Base-by-base conservation (phyloP, 2,329 filamentous ascomycete species). In the Emergomyces pasteurianus region DNA sequence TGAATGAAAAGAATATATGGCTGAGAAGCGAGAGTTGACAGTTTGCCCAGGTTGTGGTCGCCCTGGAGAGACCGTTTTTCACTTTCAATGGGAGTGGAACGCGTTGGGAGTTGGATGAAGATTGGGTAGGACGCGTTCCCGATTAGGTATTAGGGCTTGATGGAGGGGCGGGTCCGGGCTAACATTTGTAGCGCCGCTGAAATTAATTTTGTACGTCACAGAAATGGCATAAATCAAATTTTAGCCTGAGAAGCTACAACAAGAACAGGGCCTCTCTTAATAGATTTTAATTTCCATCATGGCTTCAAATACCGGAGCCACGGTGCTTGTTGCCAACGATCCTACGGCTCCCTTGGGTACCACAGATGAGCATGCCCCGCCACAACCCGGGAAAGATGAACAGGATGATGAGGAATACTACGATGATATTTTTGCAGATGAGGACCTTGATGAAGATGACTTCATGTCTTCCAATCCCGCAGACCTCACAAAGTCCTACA, bases 401-500 rank as follows among this genome's bases (percentile, higher is more conserved):
- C 78, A 81, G 40, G 79, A 84, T 40, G 84, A 86, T n/a, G n/a
- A n/a, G 10, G 79, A 85, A 50, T 83, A 86, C 61, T 83, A 86
- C 63, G 82, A 88, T 60, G 80, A 82, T 63, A 80, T 83, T 34
- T 79, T 79, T 60, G 72, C 73, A 1, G 78, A 80, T 52, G 78
- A 80, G 49, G 80, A 84, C 18, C 78, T 81, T 53, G 67, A 84
- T 28, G 78, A 80, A 28, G 84, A 83, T 68, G 75, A 81, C 21
- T 78, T 85, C 56, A 77, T 78, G 8, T 79, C 83, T 0, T 80
- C 78, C 0, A 83, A 85, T 63, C 78, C 81, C 0, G 69, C 82
- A 46, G 89, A 95, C 73, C 82, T 90, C 61, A 91, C 90, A 43
- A 94, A 95, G 75, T 86, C 87, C 8, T 94, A 94, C 79, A 96